Conservation (phyloP, 1,139 yeast species). For the Trichomonascaceae sp. region DNA sequence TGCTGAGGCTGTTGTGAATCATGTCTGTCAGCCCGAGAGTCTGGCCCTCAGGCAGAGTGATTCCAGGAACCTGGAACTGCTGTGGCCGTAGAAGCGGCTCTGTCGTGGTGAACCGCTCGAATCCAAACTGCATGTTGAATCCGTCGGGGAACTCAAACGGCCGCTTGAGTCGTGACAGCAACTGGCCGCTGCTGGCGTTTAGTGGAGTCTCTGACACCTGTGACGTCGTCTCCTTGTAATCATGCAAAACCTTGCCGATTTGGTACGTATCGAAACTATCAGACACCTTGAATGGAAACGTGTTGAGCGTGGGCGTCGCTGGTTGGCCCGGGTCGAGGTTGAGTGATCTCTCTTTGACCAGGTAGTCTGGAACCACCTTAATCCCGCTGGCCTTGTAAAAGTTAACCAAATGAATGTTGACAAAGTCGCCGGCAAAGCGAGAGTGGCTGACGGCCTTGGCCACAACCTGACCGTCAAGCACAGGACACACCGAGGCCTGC, state of each 20-base stretch:
- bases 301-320: conserved; percentile 28
- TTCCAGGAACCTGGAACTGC: conserved; percentile 17
- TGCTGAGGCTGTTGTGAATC: conserved; percentile 47
- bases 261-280: conserved; percentile 25
- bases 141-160: conserved; percentile 80
- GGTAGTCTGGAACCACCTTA: conserved; percentile 22
- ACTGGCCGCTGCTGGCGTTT: conserved; percentile 11
- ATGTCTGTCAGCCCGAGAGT: conserved; percentile 53
- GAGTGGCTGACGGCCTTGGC: conserved; percentile 24
- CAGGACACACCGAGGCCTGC: conserved; percentile 68
- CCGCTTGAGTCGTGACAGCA: conserved; percentile 26
- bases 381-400: conserved; percentile 20
- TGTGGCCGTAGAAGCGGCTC: conserved; percentile 60
- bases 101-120: conserved; percentile 59
- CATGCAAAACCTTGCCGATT: conserved; percentile 33
- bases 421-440: conserved; percentile 31
- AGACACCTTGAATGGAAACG: conserved; percentile 10
- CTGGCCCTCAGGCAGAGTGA: conserved; percentile 17
- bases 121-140: conserved; percentile 39
- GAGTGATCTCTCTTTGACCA: conserved; percentile 20
- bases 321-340: conserved; percentile 23
- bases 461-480: conserved; percentile 58
- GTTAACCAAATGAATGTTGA: conserved; percentile 24
- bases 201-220: conserved; percentile 38
- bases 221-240: conserved; percentile 50